These are phyloP conservation scores for Tetrahymena thermophila DNA, from an alignment of 73 alveolate species.

Conservation along the genomic window DNA sequence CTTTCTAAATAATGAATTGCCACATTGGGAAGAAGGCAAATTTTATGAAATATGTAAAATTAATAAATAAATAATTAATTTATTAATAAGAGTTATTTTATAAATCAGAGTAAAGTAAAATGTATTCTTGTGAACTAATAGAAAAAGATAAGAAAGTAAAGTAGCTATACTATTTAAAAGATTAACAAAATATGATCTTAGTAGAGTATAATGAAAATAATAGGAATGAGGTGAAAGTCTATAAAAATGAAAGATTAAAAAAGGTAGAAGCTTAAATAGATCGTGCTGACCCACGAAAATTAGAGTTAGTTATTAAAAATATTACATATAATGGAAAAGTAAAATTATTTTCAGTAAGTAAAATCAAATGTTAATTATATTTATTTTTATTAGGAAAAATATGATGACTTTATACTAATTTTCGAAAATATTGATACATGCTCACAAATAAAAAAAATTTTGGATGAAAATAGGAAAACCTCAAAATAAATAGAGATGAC, in stretches of 20 bases:
- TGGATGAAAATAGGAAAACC: not conserved
- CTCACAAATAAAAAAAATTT: not conserved
- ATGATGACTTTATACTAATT: not conserved
- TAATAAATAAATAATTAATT: not conserved
- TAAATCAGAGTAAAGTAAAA: not conserved
- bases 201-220: not conserved
- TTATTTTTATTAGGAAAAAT: not conserved
- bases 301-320: not conserved
- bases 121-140: not conserved
- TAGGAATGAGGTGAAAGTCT: not conserved
- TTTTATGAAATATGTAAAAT: not conserved
- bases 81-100: not conserved
- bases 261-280: not conserved
- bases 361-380: not conserved
- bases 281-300: not conserved
- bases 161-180: not conserved
- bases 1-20: not conserved
- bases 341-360: not conserved
- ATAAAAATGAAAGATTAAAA: not conserved
- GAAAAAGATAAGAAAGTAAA: not conserved
- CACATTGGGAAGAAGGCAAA: not conserved
- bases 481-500: not conserved
- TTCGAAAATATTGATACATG: not conserved
- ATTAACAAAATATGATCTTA: not conserved
- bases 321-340: not conserved